Conservation (phyloP, 352 stramenopile genomes). For the Globisporangium nagaii region DNA sequence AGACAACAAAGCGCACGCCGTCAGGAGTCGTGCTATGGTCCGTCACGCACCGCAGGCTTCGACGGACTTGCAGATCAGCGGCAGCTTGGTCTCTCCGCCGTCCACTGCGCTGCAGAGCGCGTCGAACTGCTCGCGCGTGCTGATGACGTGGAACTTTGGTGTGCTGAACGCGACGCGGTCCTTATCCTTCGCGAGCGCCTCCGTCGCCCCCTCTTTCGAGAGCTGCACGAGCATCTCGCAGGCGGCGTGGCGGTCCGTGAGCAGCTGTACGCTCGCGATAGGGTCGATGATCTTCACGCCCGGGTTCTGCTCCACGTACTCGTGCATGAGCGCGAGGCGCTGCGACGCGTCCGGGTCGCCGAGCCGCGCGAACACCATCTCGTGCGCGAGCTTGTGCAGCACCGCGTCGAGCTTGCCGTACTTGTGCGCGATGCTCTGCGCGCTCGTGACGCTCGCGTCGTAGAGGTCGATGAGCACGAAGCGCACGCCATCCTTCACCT, state of each 20-base stretch:
- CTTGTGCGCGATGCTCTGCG: slow-evolving; percentile 26
- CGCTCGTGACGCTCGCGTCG: slow-evolving; percentile 19
- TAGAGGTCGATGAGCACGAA: slow-evolving; percentile 78
- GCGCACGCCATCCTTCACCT: slow-evolving; percentile 37
- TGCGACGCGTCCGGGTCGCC: slow-evolving; percentile 35
- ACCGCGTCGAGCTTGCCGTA: slow-evolving; percentile 56
- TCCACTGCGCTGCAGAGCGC: slow-evolving; percentile 33
- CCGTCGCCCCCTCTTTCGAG: slow-evolving; percentile 7
- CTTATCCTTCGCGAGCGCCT: slow-evolving; percentile 10
- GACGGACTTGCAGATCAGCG: slow-evolving; percentile 80
- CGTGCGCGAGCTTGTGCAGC: slow-evolving; percentile 79
- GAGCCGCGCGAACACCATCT: slow-evolving; percentile 71
- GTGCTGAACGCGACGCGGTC: slow-evolving; percentile 31
- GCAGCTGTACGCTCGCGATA: slow-evolving; percentile 55
- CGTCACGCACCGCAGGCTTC: slow-evolving; percentile 66
- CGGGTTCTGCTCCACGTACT: slow-evolving; percentile 35
- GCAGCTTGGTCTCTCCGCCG: slow-evolving; percentile 32
- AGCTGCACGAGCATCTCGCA: slow-evolving; percentile 41
- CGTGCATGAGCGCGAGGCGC: slow-evolving; percentile 50
- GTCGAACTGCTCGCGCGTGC: slow-evolving; percentile 31
- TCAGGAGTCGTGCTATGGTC: not conserved
- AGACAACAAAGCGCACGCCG: not conserved
- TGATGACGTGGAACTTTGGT: slow-evolving; percentile 43
- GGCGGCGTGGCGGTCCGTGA: slow-evolving; percentile 60
- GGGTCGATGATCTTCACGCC: slow-evolving; percentile 58